Conservation (phyloP, 1,284 basidiomycete genomes). For the Coniferiporia sulphurascens region DNA sequence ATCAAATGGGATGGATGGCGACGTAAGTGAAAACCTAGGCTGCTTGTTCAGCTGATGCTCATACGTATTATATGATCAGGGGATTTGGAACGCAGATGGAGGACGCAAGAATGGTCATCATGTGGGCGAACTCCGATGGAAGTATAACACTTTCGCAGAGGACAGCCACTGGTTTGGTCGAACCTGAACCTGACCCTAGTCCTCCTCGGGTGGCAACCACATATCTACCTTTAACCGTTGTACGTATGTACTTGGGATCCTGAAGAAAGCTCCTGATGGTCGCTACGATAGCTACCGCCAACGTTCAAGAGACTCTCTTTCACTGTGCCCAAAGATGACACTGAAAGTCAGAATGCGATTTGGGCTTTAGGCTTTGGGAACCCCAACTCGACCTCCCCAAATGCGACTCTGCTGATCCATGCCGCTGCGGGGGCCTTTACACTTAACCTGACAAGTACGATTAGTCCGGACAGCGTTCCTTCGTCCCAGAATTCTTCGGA, state of each 20-base stretch:
- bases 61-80: conserved; percentile 26
- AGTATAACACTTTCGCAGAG: conserved; percentile 41
- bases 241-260: conserved; percentile 34
- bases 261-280: conserved; percentile 25
- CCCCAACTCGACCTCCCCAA: conserved; percentile 35
- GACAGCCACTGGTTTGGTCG: conserved; percentile 36
- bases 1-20: conserved; percentile 50
- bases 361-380: conserved; percentile 50
- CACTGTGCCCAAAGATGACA: conserved; percentile 31
- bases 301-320: conserved; percentile 28
- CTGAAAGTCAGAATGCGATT: conserved; percentile 40
- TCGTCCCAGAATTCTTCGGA: conserved; percentile 5
- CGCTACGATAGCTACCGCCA: conserved; percentile 27
- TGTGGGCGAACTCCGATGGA: conserved; percentile 41
- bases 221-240: conserved; percentile 20
- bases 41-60: conserved; percentile 7
- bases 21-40: conserved; percentile 32
- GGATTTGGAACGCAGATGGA: conserved; percentile 54
- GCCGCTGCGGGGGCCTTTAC: conserved; percentile 40
- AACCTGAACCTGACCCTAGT: conserved; percentile 43
- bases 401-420: conserved; percentile 41
- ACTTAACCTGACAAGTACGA: conserved; percentile 41
- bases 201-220: conserved; percentile 29
- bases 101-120: conserved; percentile 35
- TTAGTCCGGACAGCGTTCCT: conserved; percentile 21